phyloP scores from a whole-genome alignment of 2,329 filamentous ascomycete species.

The Pseudocercospora crystallina region DNA sequence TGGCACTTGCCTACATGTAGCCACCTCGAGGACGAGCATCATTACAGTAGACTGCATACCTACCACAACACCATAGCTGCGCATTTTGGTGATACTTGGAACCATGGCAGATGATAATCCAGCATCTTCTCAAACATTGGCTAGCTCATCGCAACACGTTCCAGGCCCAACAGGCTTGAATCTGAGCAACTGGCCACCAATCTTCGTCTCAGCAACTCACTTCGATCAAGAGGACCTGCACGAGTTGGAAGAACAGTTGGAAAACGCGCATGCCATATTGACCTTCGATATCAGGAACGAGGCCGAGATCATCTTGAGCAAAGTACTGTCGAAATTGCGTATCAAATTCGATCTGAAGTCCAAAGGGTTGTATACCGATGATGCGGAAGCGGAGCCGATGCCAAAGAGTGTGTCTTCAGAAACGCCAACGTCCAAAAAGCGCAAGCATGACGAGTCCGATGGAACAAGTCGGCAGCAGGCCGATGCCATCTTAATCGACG shows the following conservation, averaged over 20 bases:
- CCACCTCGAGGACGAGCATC: no score
- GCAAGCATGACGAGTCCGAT: conserved; percentile 6
- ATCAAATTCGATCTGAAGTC: conserved; percentile 76
- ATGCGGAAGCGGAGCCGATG: conserved; percentile 4
- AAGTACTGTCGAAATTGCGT: conserved; percentile 66
- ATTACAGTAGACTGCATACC: no score
- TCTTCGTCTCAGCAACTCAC: conserved; percentile 73
- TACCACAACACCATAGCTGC: no score
- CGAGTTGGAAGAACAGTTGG: conserved; percentile 63
- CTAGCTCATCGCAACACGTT: no score
- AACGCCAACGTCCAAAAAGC: conserved; percentile 8
- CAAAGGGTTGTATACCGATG: conserved; percentile 58
- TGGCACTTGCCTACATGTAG: no score
- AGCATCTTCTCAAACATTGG: no score
- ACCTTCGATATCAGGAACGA: conserved; percentile 68
- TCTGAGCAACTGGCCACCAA: conserved; percentile 56
- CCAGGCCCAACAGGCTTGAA: conserved; percentile 31
- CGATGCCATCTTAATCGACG: conserved; percentile 23
- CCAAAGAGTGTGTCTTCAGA: conserved; percentile 1
- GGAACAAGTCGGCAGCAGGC: conserved; percentile 7
- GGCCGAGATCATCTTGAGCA: conserved; percentile 73
- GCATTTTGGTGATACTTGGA: no score
- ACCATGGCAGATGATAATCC: no score
- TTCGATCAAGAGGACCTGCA: conserved; percentile 64
- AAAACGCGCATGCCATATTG: conserved; percentile 54